Percentiles rank a stretch among this genome's conserved stretches.
Conservation (phyloP, 2,329 filamentous ascomycete species). For the Fusarium metavorans region DNA sequence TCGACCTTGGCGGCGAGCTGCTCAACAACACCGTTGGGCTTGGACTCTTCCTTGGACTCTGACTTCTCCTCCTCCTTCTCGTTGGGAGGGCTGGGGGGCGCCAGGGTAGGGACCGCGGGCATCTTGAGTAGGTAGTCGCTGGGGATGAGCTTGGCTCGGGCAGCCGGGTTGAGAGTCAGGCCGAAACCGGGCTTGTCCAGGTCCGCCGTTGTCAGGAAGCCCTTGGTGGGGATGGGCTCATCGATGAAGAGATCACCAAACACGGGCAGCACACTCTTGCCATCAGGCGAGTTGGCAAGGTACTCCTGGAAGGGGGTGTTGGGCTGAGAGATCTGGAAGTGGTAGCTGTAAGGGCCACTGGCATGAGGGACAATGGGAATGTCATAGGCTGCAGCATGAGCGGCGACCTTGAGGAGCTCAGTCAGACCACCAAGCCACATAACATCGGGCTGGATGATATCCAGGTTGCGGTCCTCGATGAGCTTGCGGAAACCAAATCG, state of each 20-base stretch:
- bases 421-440: slow-evolving; percentile 98
- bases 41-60: slow-evolving; percentile 23
- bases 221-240: slow-evolving; percentile 88
- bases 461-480: slow-evolving; percentile 89
- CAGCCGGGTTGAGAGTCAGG: slow-evolving; percentile 84
- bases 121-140: slow-evolving; percentile 80
- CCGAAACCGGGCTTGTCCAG: slow-evolving; percentile 94
- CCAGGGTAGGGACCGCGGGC: slow-evolving; percentile 62
- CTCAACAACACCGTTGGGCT: slow-evolving; percentile 44
- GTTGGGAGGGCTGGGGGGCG: slow-evolving; percentile 46
- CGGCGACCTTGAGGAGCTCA: slow-evolving; percentile 88
- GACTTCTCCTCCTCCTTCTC: slow-evolving; percentile 33
- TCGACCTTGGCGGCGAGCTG: slow-evolving; percentile 52
- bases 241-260: slow-evolving; percentile 93
- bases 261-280: slow-evolving; percentile 88
- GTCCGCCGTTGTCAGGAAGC: slow-evolving; percentile 81
- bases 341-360: slow-evolving; percentile 93
- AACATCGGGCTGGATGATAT: slow-evolving; percentile 95
- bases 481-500: slow-evolving; percentile 95
- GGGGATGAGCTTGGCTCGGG: slow-evolving; percentile 77
- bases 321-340: slow-evolving; percentile 93
- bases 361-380: slow-evolving; percentile 96
- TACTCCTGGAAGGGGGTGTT: slow-evolving; percentile 98
- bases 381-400: slow-evolving; percentile 92
- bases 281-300: slow-evolving; percentile 91